Base-by-base conservation (phyloP, 306 rosid species). In the Fagus sylvatica region DNA sequence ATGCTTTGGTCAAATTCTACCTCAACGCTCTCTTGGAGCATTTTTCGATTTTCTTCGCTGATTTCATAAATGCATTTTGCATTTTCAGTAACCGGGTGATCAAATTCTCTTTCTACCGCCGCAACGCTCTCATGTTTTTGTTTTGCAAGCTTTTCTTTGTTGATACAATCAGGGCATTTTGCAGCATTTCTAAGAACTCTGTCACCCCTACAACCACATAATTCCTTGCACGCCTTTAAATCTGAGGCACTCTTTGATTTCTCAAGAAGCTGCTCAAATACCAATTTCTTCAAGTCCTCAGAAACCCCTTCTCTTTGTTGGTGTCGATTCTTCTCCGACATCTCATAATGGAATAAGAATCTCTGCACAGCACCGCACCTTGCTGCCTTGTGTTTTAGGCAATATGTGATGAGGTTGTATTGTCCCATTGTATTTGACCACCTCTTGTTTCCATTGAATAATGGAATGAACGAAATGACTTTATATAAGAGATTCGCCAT, bases 351-450 rank as follows among this genome's bases (percentile, higher is more conserved):
- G 28, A 42, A 39, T 17, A 7, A n/a, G 15, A 74, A 42, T 75
- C 43, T 56, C 41, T 6, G 71, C 19, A 51, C 30, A 5, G 43
- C 40, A 42, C 61, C 7, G 7, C 70, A 56, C 70, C 42, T 69
- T 2, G 49, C 69, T 41, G 37, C 12, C 49, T 43, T 0, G 2
- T 2, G 3, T 59, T 48, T 9, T 4, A 73, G 56, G 32, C 70
- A 72, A 8, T 13, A 8, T 0, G 5, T 2, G 0, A 84, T 43
- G 2, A 59, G 22, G 56, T 76, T 80, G 64, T 66, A 33, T 33
- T 80, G 84, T 2, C 56, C 3, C 2, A 76, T 9, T 1, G 34
- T 12, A 53, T 76, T 71, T 2, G 70, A 61, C 74, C 85, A 81
- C 37, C 76, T 71, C 43, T 33, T 28, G 5, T 17, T 54, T 43